Conservation (phyloP, 306 rosid species). For the Nissolia schottii region DNA sequence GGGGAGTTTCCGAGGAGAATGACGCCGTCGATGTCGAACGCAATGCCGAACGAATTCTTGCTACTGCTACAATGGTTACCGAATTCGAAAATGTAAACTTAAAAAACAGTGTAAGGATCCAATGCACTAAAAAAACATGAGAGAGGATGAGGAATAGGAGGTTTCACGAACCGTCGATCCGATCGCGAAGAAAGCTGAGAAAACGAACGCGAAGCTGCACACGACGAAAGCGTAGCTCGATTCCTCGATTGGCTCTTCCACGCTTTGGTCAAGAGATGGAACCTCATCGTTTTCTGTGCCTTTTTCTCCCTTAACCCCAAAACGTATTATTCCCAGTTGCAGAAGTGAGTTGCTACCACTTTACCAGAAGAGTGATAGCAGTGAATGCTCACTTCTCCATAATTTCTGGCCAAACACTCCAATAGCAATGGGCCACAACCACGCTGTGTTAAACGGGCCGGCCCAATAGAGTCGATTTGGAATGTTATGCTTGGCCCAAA, state of each 20-base stretch:
- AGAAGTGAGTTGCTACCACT: no score
- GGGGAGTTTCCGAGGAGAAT: constrained; percentile 66
- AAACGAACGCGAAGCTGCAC: constrained; percentile 36
- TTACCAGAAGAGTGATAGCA: background rate
- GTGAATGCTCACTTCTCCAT: background rate
- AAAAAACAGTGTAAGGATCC: background rate
- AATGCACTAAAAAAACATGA: background rate
- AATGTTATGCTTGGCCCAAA: background rate
- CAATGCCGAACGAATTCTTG: constrained; percentile 68
- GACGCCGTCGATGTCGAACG: constrained; percentile 97
- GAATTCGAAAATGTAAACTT: background rate
- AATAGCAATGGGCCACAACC: background rate
- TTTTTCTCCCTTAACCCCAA: no score
- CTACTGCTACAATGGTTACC: constrained; percentile 9
- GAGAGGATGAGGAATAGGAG: background rate
- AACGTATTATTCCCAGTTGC: no score
- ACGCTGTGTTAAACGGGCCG: background rate
- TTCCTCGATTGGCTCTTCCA: constrained; percentile 22
- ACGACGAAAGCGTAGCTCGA: constrained; percentile 19
- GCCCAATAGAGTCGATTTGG: background rate
- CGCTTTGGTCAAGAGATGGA: constrained; percentile 43
- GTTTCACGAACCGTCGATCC: constrained; percentile 38
- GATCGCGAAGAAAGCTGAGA: constrained; percentile 42
- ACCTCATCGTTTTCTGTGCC: constrained; percentile 35
- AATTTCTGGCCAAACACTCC: background rate